Evolutionary conservation across 139 green algal species (phyloP), one percentile per base, ranked within the genome.

Genomic region (Mychonastes homosphaera): DNA sequence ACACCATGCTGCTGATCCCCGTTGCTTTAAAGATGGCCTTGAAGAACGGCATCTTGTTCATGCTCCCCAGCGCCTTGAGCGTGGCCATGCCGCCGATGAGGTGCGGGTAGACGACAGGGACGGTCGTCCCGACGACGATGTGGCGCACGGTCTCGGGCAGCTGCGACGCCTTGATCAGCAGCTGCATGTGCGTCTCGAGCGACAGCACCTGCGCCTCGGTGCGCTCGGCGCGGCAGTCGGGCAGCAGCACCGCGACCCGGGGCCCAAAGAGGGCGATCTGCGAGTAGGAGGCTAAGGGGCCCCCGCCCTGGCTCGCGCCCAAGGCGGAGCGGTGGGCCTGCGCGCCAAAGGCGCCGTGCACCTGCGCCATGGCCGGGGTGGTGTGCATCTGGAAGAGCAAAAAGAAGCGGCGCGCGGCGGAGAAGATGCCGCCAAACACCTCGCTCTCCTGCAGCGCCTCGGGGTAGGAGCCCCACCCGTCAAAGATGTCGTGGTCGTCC

Each of bases 401-500:
- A n/a, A 38, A 55, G 47, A 55, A 55, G 19, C 47, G 47, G 15
- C 47, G 47, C 10, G 27, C 27, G 8, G 27, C 27, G 8, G 47
- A 23, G 27, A 38, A 55, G 19, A 55, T 55, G 26, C 47, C 47
- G 23, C 6, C 2, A 65, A 87, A 87, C 19, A 84, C 72, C 4
- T 41, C 29, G 62, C 80, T 80, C 21, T 34, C 36, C 52, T 83
- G 76, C 36, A 80, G 61, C 2, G 44, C 4, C 10, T 51, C 9
- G 5, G 70, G 67, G 53, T 87, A 87, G 24, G 46, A 70, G 33
- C 80, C 80, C 60, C 67, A 87, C 43, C 67, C 67, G 60, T 74
- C 66, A 13, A 73, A 82, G 50, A 84, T 75, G 62, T 87, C 80
- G 50, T 87, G 79, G 50, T 86, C 79, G 41, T 81, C 77, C 68